Base-by-base conservation (phyloP, 192 early-diverging fungal species). In the Kickxella alabastrina region DNA sequence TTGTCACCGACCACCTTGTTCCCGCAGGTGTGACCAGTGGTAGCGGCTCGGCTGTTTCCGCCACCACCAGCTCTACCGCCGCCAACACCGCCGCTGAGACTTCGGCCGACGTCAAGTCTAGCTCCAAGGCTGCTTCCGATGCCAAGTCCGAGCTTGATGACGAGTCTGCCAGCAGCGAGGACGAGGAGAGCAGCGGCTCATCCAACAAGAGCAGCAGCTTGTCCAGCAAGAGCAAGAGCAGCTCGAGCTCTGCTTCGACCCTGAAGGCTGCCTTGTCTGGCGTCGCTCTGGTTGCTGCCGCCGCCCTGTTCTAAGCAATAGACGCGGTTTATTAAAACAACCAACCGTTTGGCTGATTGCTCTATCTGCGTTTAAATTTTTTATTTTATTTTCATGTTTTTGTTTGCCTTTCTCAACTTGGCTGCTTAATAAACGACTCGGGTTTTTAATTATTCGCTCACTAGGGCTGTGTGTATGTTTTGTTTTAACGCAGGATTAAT, bases 271-370 rank as follows among this genome's bases (percentile, higher is more conserved):
- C 57, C 31, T 44, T 66, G 19, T 49, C 59, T 28, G 70, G 54
- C 36, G 63, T 34, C 7, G 70, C 57, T 12, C 42, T 57, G 6
- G 62, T 57, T 40, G 68, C 68, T 35, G 68, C 52, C 22, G 68
- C 61, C 14, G 68, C 68, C 12, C 52, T 71, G 52, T 71, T 71
- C 68, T 71, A 56, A 57, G 49, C 34, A 39, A 4, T 4, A 31
- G 13, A n/a, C 10, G 1, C n/a, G 35, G 2, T 6, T 46, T 14
- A 6, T 47, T 47, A 40, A 40, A 40, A 38, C 10, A 15, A 40
- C 8, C 39, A 4, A 15, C 6, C 4, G 6, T 15, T 29, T 41
- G 59, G 25, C 31, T 13, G 26, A n/a, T n/a, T n/a, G n/a, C n/a
- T 43, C 23, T 35, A 21, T 43, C 45, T 37, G 12, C 27, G 14